These are phyloP conservation scores for Cladophialophora chaetospira DNA, from an alignment of 2,329 filamentous ascomycete species.

Conservation along the genomic window DNA sequence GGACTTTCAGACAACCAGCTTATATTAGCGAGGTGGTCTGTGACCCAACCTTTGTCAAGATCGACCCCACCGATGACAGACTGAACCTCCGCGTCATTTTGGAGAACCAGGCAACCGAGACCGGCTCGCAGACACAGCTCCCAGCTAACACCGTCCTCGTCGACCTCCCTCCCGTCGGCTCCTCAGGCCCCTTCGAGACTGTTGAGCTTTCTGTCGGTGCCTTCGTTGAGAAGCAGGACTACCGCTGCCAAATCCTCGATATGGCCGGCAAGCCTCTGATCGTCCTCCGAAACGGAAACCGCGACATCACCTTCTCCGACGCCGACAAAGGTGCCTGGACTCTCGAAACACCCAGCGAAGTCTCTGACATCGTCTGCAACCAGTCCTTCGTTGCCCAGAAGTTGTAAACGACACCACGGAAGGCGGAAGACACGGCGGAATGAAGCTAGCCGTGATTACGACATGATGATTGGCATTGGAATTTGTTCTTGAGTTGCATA, in stretches of 20 bases:
- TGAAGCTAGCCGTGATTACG: not conserved
- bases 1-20: slow-evolving; percentile 23
- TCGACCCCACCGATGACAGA: slow-evolving; percentile 14
- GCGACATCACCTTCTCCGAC: slow-evolving; percentile 29
- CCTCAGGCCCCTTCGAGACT: slow-evolving; percentile 25
- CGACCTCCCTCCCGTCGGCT: slow-evolving; percentile 6
- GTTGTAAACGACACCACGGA: not conserved
- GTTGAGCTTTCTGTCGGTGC: slow-evolving; percentile 26
- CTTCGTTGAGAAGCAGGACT: slow-evolving; percentile 21
- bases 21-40: slow-evolving; percentile 28
- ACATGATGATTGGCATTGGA: not conserved
- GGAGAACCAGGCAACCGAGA: slow-evolving; percentile 19
- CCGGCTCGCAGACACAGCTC: slow-evolving; percentile 27
- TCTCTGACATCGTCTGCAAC: slow-evolving; percentile 39
- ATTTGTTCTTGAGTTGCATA: slow-evolving; percentile 17
- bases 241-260: slow-evolving; percentile 30
- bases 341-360: slow-evolving; percentile 39
- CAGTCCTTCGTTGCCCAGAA: slow-evolving; percentile 24
- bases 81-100: slow-evolving; percentile 24
- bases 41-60: slow-evolving; percentile 26
- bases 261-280: slow-evolving; percentile 20
- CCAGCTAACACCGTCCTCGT: slow-evolving; percentile 33
- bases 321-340: slow-evolving; percentile 29
- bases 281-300: slow-evolving; percentile 21
- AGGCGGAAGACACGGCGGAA: not conserved